phyloP scores from a whole-genome alignment of 2,329 filamentous ascomycete species.

The Proliferodiscus dingleyae region DNA sequence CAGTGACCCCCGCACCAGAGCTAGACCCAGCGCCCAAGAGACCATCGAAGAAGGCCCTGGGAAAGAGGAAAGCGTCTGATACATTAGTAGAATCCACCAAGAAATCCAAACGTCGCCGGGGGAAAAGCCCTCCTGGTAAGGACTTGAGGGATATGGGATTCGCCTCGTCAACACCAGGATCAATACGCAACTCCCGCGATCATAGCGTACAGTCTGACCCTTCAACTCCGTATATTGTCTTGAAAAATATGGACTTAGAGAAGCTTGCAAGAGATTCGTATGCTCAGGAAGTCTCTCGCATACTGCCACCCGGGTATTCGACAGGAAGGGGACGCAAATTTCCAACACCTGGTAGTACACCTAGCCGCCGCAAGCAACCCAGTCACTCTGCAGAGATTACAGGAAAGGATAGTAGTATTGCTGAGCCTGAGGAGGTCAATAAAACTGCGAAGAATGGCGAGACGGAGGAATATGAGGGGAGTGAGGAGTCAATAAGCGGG shows the following conservation, averaged over 20 bases:
- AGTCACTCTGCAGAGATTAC: not conserved
- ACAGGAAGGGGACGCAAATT: not conserved
- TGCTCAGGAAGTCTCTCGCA: not conserved
- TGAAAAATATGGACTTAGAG: too few species aligned
- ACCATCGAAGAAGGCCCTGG: conserved; percentile 22
- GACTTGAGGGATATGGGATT: conserved; percentile 8
- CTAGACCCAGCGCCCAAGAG: not conserved
- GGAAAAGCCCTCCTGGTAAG: conserved; percentile 4
- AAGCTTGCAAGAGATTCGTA: too few species aligned
- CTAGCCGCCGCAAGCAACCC: not conserved
- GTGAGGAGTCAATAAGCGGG: not conserved
- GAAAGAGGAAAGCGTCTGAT: conserved; percentile 22
- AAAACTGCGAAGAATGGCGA: not conserved
- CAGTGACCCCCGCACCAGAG: not conserved
- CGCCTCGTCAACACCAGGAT: not conserved
- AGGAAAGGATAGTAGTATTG: not conserved
- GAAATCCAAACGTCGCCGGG: conserved; percentile 15
- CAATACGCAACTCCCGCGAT: not conserved
- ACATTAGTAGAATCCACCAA: conserved; percentile 3
- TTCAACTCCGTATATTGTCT: not conserved
- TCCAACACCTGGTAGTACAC: not conserved
- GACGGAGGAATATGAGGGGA: not conserved
- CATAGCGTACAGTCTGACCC: not conserved
- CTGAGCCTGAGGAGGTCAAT: not conserved
- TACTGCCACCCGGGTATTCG: not conserved